Evolutionary conservation across 441 rosid species (phyloP), one percentile per base, ranked within the genome.

Genomic region (Eruca vesicaria): DNA sequence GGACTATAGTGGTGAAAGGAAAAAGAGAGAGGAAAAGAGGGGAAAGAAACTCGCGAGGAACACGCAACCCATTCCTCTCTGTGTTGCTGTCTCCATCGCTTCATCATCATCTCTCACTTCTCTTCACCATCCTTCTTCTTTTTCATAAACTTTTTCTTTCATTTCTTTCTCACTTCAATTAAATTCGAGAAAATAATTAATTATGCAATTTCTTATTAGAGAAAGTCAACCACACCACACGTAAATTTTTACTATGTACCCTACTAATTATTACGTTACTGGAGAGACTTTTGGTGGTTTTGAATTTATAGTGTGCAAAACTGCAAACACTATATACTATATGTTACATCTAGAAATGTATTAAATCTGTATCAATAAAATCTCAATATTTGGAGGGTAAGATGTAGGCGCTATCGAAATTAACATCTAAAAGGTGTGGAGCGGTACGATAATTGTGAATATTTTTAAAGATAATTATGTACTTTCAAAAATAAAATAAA

Each of bases 1-100:
- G 57, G 68, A 60, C 65, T 60, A 32, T 31, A 26, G 45, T 57
- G 59, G 63, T 75, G 74, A 61, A 33, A 68, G 38, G 31, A 4
- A 20, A 43, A 14, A 4, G 21, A 56, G 53, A 6, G 19, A 6
- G 20, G 48, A 0, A 9, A 2, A 21, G 12, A 26, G 57, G 35
- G 26, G 14, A 53, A 65, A 77, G 72, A 71, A 77, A 71, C 80
- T 77, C 80, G 76, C 80, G 76, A 77, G 72, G 80, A 77, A 77
- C 80, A 77, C 80, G 80, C 80, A 77, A 77, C 80, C 68, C 57
- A 71, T 23, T 64, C 76, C 50, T 59, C 72, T 64, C 67, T 59
- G 63, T 65, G 68, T 71, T 36, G 71, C 63, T 71, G 72, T 77
- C 76, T 71, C 76, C 56, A 71, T 77, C 80, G 65, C 35, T 23